Conservation (phyloP, 805 yeast genomes). For the Candida lessepsii region DNA sequence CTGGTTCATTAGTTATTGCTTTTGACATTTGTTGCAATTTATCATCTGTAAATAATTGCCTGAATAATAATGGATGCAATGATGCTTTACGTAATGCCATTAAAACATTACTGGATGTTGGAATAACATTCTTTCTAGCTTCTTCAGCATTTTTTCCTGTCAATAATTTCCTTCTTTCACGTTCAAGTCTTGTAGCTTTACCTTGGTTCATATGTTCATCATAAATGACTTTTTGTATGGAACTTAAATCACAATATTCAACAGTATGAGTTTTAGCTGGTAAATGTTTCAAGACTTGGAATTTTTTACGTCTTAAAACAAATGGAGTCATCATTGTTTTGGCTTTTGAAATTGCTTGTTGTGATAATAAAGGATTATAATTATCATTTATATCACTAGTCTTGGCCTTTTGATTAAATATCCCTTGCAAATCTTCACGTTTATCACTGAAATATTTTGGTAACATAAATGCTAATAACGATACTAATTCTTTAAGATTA, state of each 20-base stretch:
- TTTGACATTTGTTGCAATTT: constrained; percentile 65
- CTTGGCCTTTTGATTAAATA: constrained; percentile 84
- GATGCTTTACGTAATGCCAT: constrained; percentile 93
- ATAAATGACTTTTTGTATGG: constrained; percentile 59
- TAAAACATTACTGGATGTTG: constrained; percentile 63
- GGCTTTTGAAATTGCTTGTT: constrained; percentile 90
- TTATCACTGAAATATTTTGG: constrained; percentile 80
- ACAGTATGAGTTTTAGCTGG: constrained; percentile 72
- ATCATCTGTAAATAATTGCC: constrained; percentile 59
- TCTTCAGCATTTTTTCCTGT: constrained; percentile 34
- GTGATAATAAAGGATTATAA: constrained; percentile 79
- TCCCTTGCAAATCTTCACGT: constrained; percentile 73
- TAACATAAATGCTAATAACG: constrained; percentile 84
- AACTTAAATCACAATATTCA: constrained; percentile 62
- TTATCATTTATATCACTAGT: constrained; percentile 49
- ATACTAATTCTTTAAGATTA: constrained; percentile 84
- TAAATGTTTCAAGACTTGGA: constrained; percentile 84
- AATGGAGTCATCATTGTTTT: constrained; percentile 98
- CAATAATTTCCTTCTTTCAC: constrained; percentile 42
- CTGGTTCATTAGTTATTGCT: constrained; percentile 77
- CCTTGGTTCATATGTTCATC: constrained; percentile 52
- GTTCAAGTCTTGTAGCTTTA: constrained; percentile 38
- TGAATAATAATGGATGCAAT: constrained; percentile 83
- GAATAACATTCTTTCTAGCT: constrained; percentile 32
- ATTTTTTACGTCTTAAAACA: constrained; percentile 86